phyloP scores from a whole-genome alignment of 2,329 filamentous ascomycete species.

The Chaetomium globosum region DNA sequence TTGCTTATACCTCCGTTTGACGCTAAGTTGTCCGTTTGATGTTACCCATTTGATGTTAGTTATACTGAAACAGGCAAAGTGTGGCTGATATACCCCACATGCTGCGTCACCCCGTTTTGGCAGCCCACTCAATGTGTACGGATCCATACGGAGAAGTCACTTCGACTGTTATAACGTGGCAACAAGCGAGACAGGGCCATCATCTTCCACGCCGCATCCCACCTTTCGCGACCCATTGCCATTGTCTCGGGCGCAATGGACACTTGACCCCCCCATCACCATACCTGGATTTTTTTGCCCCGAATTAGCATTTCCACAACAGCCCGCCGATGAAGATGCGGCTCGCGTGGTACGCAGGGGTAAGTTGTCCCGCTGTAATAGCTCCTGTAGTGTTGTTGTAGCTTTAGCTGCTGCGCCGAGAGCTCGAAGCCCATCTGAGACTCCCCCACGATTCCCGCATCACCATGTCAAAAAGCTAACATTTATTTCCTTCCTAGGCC shows the following conservation, averaged over 20 bases:
- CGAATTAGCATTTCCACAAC: conserved; percentile 23
- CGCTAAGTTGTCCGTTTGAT: too few relatives aligned
- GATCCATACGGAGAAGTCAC: neutral
- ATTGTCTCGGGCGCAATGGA: conserved; percentile 40
- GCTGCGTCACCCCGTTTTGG: conserved; percentile 19
- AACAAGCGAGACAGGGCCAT: conserved; percentile 36
- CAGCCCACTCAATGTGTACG: neutral
- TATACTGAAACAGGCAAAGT: conserved; percentile 12
- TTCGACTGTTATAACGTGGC: conserved; percentile 39
- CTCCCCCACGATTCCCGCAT: conserved; percentile 17
- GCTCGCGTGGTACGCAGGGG: conserved; percentile 63
- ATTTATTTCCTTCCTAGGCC: conserved; percentile 51
- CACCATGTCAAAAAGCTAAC: conserved; percentile 26
- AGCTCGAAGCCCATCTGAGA: conserved; percentile 9
- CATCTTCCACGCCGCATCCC: conserved; percentile 21
- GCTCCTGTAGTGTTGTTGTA: neutral
- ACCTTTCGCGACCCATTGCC: conserved; percentile 14
- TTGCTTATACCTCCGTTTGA: neutral
- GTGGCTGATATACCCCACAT: conserved; percentile 22
- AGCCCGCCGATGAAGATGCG: conserved; percentile 52
- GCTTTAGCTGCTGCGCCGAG: conserved; percentile 2
- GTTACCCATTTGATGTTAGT: neutral
- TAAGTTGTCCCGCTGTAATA: conserved; percentile 44
- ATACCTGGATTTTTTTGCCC: conserved; percentile 17
- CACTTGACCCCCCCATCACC: conserved; percentile 38